Base-by-base conservation (phyloP, 192 early-diverging fungal genomes). In the Allomyces javanicus region DNA sequence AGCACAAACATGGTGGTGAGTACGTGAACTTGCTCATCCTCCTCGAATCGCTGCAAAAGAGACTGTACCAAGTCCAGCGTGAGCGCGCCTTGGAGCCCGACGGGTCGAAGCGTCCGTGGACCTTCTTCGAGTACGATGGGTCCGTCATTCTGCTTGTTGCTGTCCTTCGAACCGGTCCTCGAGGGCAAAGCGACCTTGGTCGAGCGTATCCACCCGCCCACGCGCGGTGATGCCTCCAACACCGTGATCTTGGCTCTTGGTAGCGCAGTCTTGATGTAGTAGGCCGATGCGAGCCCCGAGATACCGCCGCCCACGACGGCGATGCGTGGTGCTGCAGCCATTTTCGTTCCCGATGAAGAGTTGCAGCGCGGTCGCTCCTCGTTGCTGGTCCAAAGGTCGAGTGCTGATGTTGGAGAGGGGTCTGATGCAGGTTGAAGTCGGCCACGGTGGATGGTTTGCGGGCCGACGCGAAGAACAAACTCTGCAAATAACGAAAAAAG, bases 231-330 rank as follows among this genome's bases (percentile, higher is more conserved):
- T 12, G 73, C 77, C 69, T 94, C 91, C 25, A 96, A 65, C 25
- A 98, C 69, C 9, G 78, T 79, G 24, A 98, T 80, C n/a, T 79
- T 69, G 10, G 77, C 76, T 61, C 68, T 68, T 24, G 70, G 73
- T 27, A 80, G 68, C 27, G 69, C 67, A 27, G 76, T 76, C 9
- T 87, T 72, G 21, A 91, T 74, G 74, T 87, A 88, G 80, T 84
- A 93, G 4, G 90, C 91, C 3, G 89, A 77, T 50, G 86, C 83
- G 21, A 97, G 83, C 17, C 93, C 93, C 23, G 86, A 86, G 70
- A 98, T 87, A 27, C 95, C 95, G 40, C 90, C 93, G 43, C 94
- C 94, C 7, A 97, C 74, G n/a, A 97, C 84, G 9, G 82, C 80
- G 69, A 91, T 76, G 62, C 70, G 71, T 10, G 71, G 70, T 64